phyloP scores from a whole-genome alignment of 805 yeast genomes.

The Yamadazyma philogaea region DNA sequence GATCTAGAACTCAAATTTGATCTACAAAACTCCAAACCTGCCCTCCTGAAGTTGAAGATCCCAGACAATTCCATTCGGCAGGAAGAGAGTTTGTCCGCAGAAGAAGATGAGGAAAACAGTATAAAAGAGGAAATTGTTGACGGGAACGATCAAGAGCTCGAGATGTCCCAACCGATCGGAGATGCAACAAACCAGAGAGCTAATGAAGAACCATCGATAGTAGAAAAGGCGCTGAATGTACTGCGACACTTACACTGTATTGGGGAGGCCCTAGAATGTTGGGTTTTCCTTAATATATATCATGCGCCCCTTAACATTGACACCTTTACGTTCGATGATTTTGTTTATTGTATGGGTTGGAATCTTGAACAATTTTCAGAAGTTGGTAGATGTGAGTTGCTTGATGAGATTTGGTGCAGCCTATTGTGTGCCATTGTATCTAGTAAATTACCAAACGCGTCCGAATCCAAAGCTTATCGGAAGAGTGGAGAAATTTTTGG shows the following conservation, averaged over 20 bases:
- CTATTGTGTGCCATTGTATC: constrained; percentile 55
- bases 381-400: constrained; percentile 46
- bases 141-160: constrained; percentile 6
- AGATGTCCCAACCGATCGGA: neutral
- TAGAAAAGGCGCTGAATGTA: constrained; percentile 15
- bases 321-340: constrained; percentile 78
- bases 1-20: constrained; percentile 31
- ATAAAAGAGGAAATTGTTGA: constrained; percentile 1
- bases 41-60: constrained; percentile 17
- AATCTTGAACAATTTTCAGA: constrained; percentile 35
- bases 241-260: constrained; percentile 16
- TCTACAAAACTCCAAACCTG: constrained; percentile 29
- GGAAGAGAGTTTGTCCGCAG: constrained; percentile 13
- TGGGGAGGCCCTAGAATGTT: constrained; percentile 58
- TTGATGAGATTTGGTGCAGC: constrained; percentile 70
- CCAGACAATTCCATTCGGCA: constrained; percentile 29
- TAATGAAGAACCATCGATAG: constrained; percentile 3
- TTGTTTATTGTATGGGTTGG: constrained; percentile 55
- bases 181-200: constrained; percentile 1
- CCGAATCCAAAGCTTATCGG: constrained; percentile 32
- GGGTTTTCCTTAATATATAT: constrained; percentile 75
- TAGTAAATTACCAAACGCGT: constrained; percentile 25
- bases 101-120: constrained; percentile 4
- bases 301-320: constrained; percentile 62
- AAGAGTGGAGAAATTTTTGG: constrained; percentile 32